Conservation (phyloP, 2,329 filamentous ascomycete species). For the Fonsecaea pedrosoi region DNA sequence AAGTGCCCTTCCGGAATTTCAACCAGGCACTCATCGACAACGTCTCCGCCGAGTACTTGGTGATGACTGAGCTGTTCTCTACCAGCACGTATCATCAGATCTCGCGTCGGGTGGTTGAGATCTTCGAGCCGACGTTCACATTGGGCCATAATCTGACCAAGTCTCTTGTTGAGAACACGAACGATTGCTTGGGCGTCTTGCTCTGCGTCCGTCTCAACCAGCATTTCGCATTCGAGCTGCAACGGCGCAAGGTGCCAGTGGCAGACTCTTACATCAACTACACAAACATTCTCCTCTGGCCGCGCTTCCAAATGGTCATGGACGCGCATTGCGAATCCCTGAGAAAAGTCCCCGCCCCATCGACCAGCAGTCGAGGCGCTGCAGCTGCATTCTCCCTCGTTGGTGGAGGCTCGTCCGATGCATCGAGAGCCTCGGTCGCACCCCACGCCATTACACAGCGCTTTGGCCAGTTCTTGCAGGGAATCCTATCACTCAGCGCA, state of each 20-base stretch:
- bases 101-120: slow-evolving; percentile 81
- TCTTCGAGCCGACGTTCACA: slow-evolving; percentile 89
- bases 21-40: slow-evolving; percentile 95
- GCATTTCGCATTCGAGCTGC: slow-evolving; percentile 90
- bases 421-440: slow-evolving; percentile 72
- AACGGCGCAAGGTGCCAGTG: slow-evolving; percentile 86
- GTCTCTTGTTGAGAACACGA: slow-evolving; percentile 74
- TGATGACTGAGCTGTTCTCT: slow-evolving; percentile 87
- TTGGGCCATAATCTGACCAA: slow-evolving; percentile 80
- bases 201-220: slow-evolving; percentile 94
- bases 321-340: slow-evolving; percentile 90
- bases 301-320: slow-evolving; percentile 91
- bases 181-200: slow-evolving; percentile 84
- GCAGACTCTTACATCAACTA: slow-evolving; percentile 92
- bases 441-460: slow-evolving; percentile 91
- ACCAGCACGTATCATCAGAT: slow-evolving; percentile 74
- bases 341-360: slow-evolving; percentile 59
- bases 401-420: slow-evolving; percentile 56
- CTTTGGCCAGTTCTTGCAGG: slow-evolving; percentile 91
- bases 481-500: slow-evolving; percentile 80
- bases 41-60: slow-evolving; percentile 91
- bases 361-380: slow-evolving; percentile 53
- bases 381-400: slow-evolving; percentile 60
- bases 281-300: slow-evolving; percentile 96
- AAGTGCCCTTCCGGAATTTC: slow-evolving; percentile 90